Evolutionary conservation across 2,329 filamentous ascomycete species (phyloP), one percentile per base, ranked within the genome.

Genomic region (Pyricularia grisea): DNA sequence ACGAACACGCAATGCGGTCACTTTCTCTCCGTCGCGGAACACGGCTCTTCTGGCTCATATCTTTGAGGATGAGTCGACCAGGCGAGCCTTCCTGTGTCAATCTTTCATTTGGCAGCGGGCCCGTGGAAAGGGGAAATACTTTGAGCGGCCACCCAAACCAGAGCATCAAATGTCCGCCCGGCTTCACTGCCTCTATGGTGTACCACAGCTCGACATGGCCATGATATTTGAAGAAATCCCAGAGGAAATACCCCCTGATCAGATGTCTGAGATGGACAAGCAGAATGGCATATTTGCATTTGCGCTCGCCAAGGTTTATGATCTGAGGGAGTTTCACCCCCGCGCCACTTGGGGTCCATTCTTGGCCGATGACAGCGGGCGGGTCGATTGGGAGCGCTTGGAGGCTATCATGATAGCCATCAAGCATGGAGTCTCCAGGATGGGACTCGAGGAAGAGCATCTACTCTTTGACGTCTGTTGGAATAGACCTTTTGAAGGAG

Each of bases 341-440:
- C 76, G 78, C 30, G 89, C 85, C 0, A 76, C 82, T 50, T 94
- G 91, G 91, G 92, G 92, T 0, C 92, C 92, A 0, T 94, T 92
- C 73, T 79, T 84, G 74, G 80, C 85, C 67, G 90, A 93, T 74
- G 86, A 84, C 1, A 83, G 81, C 2, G 83, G 82, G 68, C 77
- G 78, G 5, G 88, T 92, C 0, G 91, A 94, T 77, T 94, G 92
- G 92, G 90, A 94, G 77, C 92, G 91, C 79, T 79, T 93, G 12
- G 91, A 94, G 77, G 88, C 90, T 10, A 85, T 72, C 68, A 86
- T 93, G 82, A 81, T 93, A 3, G 87, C 90, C 2, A 77, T 94
- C 3, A 85, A 85, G 3, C 83, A 85, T 74, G 93, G 92, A 74
- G 81, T 91, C 67, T 77, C 80, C 58, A 75, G 77, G 11, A 84